Conservation (phyloP, 2,329 filamentous ascomycete species). For the Pseudofabraea citricarpa region DNA sequence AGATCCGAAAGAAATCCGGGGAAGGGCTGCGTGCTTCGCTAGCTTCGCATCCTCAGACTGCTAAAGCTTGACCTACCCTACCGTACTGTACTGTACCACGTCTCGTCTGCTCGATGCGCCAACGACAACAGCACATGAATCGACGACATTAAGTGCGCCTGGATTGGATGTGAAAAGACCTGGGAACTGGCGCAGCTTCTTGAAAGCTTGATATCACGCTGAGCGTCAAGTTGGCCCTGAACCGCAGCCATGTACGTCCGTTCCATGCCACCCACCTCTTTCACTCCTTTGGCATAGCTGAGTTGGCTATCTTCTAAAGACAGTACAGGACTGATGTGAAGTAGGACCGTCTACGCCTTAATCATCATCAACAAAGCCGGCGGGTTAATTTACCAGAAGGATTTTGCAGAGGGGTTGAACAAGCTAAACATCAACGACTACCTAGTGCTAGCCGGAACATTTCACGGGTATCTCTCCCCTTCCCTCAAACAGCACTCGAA, state of each 20-base stretch:
- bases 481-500: constrained; percentile 2
- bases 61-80: too few relatives aligned
- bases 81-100: too few relatives aligned
- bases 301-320: not conserved
- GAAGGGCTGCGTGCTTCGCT: constrained; percentile 2
- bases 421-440: constrained; percentile 94
- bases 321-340: too few relatives aligned
- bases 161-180: not conserved
- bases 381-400: constrained; percentile 91
- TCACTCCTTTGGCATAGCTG: not conserved
- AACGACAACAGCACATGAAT: constrained; percentile 1
- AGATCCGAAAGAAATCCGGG: constrained; percentile 5
- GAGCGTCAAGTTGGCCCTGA: not conserved
- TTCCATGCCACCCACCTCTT: not conserved
- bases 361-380: constrained; percentile 99
- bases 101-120: constrained; percentile 10
- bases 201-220: not conserved
- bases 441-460: constrained; percentile 92
- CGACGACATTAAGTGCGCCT: not conserved
- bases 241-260: constrained; percentile 7
- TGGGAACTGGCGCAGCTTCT: constrained; percentile 1
- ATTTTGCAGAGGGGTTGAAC: constrained; percentile 81
- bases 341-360: constrained; percentile 88
- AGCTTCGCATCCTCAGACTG: too few relatives aligned
- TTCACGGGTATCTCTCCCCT: constrained; percentile 68